Percentiles rank a stretch among this genome's conserved stretches.
Conservation (phyloP, 768 basidiomycete species). For the Boletus vinaceobasis region DNA sequence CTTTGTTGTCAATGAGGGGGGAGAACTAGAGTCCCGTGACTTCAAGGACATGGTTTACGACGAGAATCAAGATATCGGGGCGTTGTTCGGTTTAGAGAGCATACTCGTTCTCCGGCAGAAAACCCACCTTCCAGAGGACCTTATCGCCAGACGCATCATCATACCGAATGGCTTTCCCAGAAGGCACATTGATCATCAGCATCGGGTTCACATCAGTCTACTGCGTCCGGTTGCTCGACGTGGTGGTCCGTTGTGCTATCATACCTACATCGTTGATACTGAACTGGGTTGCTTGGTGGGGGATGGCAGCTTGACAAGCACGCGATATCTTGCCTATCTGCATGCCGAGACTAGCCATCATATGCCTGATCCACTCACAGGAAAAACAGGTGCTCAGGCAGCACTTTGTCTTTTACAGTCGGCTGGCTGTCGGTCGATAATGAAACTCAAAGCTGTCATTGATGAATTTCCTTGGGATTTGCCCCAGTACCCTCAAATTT, state of each 20-base stretch:
- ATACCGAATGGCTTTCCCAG: neutral
- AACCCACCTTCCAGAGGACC: neutral
- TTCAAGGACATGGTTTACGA: slow-evolving; percentile 39
- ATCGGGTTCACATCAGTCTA: neutral
- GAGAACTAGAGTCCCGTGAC: slow-evolving; percentile 36
- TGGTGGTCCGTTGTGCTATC: too few species aligned
- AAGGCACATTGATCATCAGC: neutral
- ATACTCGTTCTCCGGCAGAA: slow-evolving; percentile 27
- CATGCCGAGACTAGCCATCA: slow-evolving; percentile 41
- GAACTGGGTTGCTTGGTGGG: slow-evolving; percentile 16
- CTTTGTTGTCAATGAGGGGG: slow-evolving; percentile 31
- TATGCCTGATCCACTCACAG: slow-evolving; percentile 41
- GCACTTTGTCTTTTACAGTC: slow-evolving; percentile 32
- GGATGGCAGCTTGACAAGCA: slow-evolving; percentile 16
- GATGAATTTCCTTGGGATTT: too few species aligned
- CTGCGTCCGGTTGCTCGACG: too few species aligned
- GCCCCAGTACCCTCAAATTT: too few species aligned
- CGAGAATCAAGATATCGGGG: slow-evolving; percentile 34
- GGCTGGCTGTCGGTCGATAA: neutral
- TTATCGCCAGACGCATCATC: neutral
- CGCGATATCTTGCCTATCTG: slow-evolving; percentile 36
- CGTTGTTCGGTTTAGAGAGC: slow-evolving; percentile 39
- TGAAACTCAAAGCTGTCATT: too few species aligned
- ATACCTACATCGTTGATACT: neutral
- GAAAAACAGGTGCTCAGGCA: slow-evolving; percentile 39